These are phyloP conservation scores for Brassica rapa DNA, from an alignment of 345 rosid genomes.

Conservation along the genomic window DNA sequence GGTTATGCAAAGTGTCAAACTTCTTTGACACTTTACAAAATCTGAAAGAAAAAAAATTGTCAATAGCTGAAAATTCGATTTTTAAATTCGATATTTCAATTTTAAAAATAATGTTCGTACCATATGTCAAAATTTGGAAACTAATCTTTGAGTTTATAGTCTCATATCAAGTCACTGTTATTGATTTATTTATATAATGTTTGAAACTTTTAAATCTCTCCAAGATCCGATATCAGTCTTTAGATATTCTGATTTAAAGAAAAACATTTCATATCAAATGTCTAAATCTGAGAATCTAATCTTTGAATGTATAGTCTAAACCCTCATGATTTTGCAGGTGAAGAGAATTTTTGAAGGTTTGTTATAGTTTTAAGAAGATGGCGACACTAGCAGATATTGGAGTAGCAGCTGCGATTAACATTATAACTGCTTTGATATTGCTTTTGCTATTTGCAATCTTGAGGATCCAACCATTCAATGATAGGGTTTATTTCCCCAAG, in stretches of 20 bases:
- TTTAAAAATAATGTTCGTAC: background rate
- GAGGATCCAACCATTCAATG: slow-evolving; percentile 93
- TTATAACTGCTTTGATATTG: slow-evolving; percentile 72
- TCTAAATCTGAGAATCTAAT: background rate
- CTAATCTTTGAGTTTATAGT: background rate
- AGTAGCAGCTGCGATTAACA: slow-evolving; percentile 73
- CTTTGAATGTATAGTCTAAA: background rate
- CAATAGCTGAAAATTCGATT: background rate
- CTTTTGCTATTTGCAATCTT: slow-evolving; percentile 78
- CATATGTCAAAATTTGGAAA: background rate
- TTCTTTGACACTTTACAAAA: background rate
- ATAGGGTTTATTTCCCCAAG: slow-evolving; percentile 89
- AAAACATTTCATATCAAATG: background rate
- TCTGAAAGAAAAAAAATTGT: background rate
- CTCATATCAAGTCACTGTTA: too few species aligned
- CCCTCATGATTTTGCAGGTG: slow-evolving; percentile 21
- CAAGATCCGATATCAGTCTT: background rate
- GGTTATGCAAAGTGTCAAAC: background rate
- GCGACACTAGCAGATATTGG: slow-evolving; percentile 84
- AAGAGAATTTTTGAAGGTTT: slow-evolving; percentile 1
- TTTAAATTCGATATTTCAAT: background rate
- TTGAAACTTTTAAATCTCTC: background rate
- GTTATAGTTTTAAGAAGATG: slow-evolving; percentile 45
- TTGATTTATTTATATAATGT: background rate
- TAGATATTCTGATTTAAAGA: background rate